These are phyloP conservation scores for Pseudonectria foliicola DNA, from an alignment of 2,329 filamentous ascomycete species.

Conservation along the genomic window DNA sequence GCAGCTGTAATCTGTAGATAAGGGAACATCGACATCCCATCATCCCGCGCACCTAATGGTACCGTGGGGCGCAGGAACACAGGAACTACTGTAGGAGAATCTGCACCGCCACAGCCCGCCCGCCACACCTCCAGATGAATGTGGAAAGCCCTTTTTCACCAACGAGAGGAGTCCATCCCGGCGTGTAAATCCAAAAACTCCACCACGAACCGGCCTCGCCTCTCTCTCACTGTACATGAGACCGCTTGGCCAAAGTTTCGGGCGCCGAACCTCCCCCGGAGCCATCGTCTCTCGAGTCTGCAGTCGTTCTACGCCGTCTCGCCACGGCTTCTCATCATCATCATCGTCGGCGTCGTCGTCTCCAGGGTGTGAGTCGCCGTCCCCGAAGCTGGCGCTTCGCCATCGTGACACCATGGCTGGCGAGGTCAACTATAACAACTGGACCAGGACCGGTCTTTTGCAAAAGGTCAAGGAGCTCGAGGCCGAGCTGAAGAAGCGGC, in stretches of 20 bases:
- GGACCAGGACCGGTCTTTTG: constrained; percentile 63
- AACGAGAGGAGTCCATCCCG: constrained; percentile 13
- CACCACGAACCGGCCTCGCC: constrained; percentile 9
- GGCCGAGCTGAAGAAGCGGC: constrained; percentile 49
- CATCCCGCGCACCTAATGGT: too few species aligned
- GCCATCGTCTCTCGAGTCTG: constrained; percentile 10
- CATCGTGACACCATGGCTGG: constrained; percentile 21
- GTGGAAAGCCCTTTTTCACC: constrained; percentile 17
- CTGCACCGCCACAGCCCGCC: constrained; percentile 6
- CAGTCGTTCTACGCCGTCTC: not conserved
- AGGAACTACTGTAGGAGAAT: constrained; percentile 13
- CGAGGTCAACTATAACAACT: constrained; percentile 50
- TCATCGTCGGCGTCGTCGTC: constrained; percentile 6
- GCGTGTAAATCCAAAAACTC: constrained; percentile 18
- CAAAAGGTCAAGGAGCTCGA: constrained; percentile 63
- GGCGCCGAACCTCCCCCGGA: constrained; percentile 20
- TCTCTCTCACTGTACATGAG: constrained; percentile 22
- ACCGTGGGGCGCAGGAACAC: too few species aligned
- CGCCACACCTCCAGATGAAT: constrained; percentile 15
- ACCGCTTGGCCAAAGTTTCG: constrained; percentile 16
- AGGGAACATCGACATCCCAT: too few species aligned
- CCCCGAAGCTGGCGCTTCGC: not conserved
- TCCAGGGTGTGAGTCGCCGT: not conserved
- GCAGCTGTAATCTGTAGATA: too few species aligned
- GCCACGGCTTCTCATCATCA: constrained; percentile 2